Percentiles rank a stretch among this genome's conserved stretches.
Conservation (phyloP, 345 rosid species). For the Sisymbrium irio region DNA sequence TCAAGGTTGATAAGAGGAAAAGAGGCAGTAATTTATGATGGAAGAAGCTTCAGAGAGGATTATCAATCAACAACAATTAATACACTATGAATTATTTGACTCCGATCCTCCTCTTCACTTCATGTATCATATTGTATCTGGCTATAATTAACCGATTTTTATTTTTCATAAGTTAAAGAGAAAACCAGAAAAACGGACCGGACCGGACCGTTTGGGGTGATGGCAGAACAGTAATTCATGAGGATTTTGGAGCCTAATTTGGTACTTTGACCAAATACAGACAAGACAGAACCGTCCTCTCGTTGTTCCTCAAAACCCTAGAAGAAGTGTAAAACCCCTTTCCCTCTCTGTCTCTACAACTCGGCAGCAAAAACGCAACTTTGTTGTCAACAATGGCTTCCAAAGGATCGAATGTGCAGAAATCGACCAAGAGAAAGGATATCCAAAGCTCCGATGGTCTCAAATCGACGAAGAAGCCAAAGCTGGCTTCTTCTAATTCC, state of each 20-base stretch:
- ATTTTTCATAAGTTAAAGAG: background rate
- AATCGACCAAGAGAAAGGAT: slow-evolving; percentile 28
- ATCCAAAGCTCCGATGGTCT: slow-evolving; percentile 17
- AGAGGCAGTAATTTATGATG: too few relatives aligned
- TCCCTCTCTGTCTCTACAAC: background rate
- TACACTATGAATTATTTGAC: too few relatives aligned
- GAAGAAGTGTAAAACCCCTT: slow-evolving; percentile 22
- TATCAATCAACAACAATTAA: too few relatives aligned
- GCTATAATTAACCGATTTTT: background rate
- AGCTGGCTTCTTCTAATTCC: slow-evolving; percentile 11
- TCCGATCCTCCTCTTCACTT: too few relatives aligned
- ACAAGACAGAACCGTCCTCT: background rate
- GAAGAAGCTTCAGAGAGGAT: too few relatives aligned
- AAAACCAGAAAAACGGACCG: background rate
- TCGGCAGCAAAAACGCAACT: background rate
- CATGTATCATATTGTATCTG: background rate
- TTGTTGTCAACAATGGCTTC: slow-evolving; percentile 27
- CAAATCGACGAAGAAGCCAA: slow-evolving; percentile 34
- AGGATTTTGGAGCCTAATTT: background rate
- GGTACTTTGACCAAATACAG: background rate
- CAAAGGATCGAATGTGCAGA: slow-evolving; percentile 13
- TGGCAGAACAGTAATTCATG: slow-evolving; percentile 20
- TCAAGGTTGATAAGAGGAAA: too few relatives aligned
- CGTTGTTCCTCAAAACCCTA: slow-evolving; percentile 31
- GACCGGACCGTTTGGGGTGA: background rate